Evolutionary conservation across 768 basidiomycete species (phyloP).

Genomic region (Cystofilobasidium macerans): DNA sequence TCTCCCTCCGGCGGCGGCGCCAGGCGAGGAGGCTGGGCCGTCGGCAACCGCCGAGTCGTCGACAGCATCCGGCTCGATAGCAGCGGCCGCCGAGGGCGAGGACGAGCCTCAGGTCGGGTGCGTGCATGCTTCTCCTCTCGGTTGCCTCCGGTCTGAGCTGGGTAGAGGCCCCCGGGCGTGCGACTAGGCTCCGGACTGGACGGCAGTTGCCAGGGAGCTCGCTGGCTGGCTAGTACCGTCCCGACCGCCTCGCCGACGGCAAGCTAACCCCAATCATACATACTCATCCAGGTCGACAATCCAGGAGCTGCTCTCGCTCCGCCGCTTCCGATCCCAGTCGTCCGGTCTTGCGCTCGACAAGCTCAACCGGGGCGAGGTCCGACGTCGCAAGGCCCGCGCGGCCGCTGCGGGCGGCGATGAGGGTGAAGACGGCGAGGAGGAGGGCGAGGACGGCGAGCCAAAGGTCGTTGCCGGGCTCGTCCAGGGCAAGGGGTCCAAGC

Average conservation of each 20-base stretch:
- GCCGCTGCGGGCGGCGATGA: constrained; percentile 41
- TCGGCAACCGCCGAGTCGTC: constrained; percentile 5
- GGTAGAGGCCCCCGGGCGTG: no score
- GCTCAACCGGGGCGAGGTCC: constrained; percentile 66
- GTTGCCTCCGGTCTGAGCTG: not conserved
- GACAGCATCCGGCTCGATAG: constrained; percentile 10
- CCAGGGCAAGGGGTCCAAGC: not conserved
- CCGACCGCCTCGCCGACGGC: no score
- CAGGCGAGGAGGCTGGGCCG: no score
- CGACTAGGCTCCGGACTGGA: no score
- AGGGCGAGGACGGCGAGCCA: constrained; percentile 25
- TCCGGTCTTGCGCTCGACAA: constrained; percentile 73
- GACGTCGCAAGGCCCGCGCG: constrained; percentile 48
- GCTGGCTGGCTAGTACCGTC: no score
- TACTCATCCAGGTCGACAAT: constrained; percentile 18
- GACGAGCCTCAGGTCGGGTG: constrained; percentile 32
- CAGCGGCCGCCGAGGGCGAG: constrained; percentile 18
- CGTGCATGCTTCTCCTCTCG: constrained; percentile 14
- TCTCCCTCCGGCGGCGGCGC: constrained; percentile 8
- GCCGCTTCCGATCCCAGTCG: constrained; percentile 33
- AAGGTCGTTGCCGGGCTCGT: constrained; percentile 16
- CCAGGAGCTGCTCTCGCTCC: constrained; percentile 19
- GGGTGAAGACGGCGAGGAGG: constrained; percentile 32
- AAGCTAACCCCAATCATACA: no score
- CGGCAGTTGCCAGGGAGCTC: no score